Conservation (phyloP, 306 rosid genomes). For the Trichosanthes cucumerina region DNA sequence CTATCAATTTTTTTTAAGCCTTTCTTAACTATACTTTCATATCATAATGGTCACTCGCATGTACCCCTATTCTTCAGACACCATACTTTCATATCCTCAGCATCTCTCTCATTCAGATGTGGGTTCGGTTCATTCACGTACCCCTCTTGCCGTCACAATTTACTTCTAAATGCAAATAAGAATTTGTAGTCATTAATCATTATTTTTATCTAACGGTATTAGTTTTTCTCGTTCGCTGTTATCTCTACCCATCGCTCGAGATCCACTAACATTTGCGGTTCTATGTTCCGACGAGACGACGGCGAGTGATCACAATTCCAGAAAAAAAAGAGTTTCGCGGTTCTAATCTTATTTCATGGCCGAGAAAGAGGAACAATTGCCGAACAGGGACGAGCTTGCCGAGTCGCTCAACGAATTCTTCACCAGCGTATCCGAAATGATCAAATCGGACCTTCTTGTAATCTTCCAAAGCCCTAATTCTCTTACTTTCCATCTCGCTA, state of each 20-base stretch:
- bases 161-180: no score
- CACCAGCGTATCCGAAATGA: constrained; percentile 58
- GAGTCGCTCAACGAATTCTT: constrained; percentile 59
- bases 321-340: background rate
- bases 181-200: no score
- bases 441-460: constrained; percentile 84
- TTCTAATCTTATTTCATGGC: constrained; percentile 21
- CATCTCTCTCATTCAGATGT: no score
- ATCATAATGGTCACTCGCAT: no score
- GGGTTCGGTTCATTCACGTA: no score
- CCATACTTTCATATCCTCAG: no score
- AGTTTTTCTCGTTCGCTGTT: background rate
- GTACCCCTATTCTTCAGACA: no score
- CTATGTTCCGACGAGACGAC: background rate
- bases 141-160: no score
- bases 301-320: background rate
- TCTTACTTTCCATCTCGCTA: background rate
- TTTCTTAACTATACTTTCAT: no score
- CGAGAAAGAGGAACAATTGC: constrained; percentile 9
- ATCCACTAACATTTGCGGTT: background rate
- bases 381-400: constrained; percentile 40
- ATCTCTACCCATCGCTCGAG: background rate
- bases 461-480: constrained; percentile 10
- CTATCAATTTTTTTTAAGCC: no score
- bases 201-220: background rate